phyloP scores from a whole-genome alignment of 208 protist species.

The Novymonas esmeraldas region DNA sequence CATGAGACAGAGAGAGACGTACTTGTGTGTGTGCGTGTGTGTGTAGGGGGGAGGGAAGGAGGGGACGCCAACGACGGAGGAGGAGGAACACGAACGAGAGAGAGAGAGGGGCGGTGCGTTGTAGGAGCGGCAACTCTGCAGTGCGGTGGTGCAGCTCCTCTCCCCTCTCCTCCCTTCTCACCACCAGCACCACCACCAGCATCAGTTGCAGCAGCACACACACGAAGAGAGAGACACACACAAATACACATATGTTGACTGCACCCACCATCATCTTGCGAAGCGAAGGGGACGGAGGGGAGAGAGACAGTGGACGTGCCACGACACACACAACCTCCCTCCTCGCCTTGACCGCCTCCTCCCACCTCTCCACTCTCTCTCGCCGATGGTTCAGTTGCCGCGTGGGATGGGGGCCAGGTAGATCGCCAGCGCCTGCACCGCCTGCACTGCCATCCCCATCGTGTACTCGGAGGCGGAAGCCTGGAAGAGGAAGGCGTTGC shows the following conservation, averaged over 20 bases:
- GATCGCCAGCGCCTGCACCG: conserved; percentile 53
- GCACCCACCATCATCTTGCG: neutral
- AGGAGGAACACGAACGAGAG: neutral
- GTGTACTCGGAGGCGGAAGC: conserved; percentile 39
- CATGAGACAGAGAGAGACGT: no score
- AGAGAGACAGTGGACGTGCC: neutral
- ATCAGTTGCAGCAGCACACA: no score
- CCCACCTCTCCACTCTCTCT: neutral
- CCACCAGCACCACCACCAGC: neutral
- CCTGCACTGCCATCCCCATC: conserved; percentile 39
- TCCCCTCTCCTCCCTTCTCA: neutral
- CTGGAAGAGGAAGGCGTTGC: conserved; percentile 72
- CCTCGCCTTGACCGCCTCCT: neutral
- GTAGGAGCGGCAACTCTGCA: neutral
- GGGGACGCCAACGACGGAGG: neutral
- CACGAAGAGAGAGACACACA: neutral
- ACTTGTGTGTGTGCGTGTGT: conserved; percentile 4
- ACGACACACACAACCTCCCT: neutral
- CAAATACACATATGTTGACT: neutral
- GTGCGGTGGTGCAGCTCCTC: neutral
- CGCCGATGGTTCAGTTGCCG: neutral
- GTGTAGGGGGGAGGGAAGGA: neutral
- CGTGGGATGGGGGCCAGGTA: conserved; percentile 41
- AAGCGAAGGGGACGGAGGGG: neutral
- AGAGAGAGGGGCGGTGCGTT: no score